These are phyloP conservation scores for Epichloe uncinata DNA, from an alignment of 2,329 filamentous ascomycete genomes.

Conservation along the genomic window DNA sequence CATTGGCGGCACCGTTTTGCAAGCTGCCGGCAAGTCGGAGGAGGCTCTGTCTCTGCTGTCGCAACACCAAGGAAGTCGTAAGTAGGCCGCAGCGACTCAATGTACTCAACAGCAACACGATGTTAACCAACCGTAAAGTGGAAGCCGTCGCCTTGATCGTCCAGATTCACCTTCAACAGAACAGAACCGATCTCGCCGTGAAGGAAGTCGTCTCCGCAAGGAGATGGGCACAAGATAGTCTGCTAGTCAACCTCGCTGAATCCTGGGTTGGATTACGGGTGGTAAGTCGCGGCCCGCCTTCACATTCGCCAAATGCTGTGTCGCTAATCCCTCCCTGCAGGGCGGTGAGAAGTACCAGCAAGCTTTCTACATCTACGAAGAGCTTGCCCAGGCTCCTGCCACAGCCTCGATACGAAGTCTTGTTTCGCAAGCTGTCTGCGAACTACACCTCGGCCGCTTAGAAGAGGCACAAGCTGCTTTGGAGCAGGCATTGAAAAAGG, in stretches of 20 bases:
- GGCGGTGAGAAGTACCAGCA: conserved; percentile 94
- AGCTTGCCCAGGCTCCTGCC: conserved; percentile 76
- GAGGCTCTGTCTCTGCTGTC: conserved; percentile 68
- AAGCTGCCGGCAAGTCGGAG: conserved; percentile 68
- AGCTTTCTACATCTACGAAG: conserved; percentile 94
- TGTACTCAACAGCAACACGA: conserved; percentile 1
- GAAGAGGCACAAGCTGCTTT: conserved; percentile 84
- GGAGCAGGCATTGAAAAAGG: conserved; percentile 63
- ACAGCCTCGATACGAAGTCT: conserved; percentile 65
- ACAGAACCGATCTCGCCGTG: conserved; percentile 76
- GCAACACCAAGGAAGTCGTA: conserved; percentile 78
- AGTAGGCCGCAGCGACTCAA: conserved; percentile 19
- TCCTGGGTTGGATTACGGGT: conserved; percentile 85
- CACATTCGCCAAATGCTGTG: background rate
- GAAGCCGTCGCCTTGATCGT: conserved; percentile 75
- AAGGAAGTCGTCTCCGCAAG: conserved; percentile 81
- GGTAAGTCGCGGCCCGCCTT: conserved; percentile 32
- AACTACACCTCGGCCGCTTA: conserved; percentile 76
- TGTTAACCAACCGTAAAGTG: conserved; percentile 28
- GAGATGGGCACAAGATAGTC: conserved; percentile 88
- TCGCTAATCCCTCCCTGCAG: conserved; percentile 30
- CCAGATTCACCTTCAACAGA: conserved; percentile 86
- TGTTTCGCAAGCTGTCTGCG: conserved; percentile 78
- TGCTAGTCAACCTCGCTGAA: conserved; percentile 88
- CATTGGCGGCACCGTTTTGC: conserved; percentile 67